Evolutionary conservation across 192 early-diverging fungal genomes (phyloP).

Genomic region (Gamsiella multidivaricata): DNA sequence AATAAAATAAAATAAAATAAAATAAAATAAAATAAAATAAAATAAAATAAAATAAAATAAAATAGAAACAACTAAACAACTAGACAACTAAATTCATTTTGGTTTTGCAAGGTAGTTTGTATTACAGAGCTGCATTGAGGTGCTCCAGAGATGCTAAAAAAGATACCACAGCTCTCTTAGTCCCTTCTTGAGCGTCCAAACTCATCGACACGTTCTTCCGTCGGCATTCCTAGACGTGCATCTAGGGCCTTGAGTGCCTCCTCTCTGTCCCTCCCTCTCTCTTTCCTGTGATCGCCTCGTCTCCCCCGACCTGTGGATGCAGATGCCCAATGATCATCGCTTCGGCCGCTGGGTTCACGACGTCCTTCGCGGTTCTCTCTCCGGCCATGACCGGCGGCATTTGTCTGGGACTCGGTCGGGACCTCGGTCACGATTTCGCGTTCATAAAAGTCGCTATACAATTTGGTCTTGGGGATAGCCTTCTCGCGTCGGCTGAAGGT

Average conservation of each 20-base stretch:
- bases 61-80: neutral
- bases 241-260: slow-evolving; percentile 37
- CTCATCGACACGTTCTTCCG: slow-evolving; percentile 26
- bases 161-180: slow-evolving; percentile 6
- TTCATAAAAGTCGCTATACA: slow-evolving; percentile 53
- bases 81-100: too few species aligned
- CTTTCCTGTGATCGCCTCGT: slow-evolving; percentile 3
- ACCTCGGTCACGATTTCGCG: slow-evolving; percentile 25
- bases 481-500: slow-evolving; percentile 40
- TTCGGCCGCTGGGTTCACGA: neutral
- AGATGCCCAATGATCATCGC: neutral
- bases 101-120: too few species aligned
- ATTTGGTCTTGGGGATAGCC: slow-evolving; percentile 30
- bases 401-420: neutral
- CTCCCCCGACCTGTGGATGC: neutral
- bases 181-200: slow-evolving; percentile 33
- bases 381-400: neutral
- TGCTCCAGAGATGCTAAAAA: too few species aligned
- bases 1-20: too few species aligned
- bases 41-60: neutral
- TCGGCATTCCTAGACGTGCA: slow-evolving; percentile 33
- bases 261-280: slow-evolving; percentile 12
- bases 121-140: too few species aligned
- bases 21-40: neutral
- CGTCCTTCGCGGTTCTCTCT: neutral